phyloP scores from a whole-genome alignment of 306 rosid genomes.

The Adenanthera pavonina region DNA sequence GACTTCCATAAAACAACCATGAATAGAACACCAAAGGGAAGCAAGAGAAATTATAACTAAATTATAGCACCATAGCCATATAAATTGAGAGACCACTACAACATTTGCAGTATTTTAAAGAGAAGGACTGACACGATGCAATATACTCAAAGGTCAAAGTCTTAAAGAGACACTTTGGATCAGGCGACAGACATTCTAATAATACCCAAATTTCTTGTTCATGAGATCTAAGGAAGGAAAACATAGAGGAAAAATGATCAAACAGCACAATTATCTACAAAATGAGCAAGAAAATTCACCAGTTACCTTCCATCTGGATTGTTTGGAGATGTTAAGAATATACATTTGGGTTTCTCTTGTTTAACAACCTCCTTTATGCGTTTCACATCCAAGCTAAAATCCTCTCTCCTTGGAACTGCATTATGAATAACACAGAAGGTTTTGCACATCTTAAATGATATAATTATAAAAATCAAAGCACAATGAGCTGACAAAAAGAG shows the following conservation, averaged over 20 bases:
- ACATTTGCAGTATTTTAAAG: no score
- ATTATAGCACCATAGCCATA: no score
- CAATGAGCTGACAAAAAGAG: slow-evolving; percentile 24
- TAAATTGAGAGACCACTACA: no score
- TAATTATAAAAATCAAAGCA: slow-evolving; percentile 41
- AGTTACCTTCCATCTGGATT: slow-evolving; percentile 97
- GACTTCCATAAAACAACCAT: background rate
- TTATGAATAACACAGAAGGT: slow-evolving; percentile 35
- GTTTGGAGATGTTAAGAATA: slow-evolving; percentile 95
- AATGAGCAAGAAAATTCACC: background rate
- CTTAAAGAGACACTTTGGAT: no score
- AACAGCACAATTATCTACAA: background rate
- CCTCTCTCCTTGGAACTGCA: slow-evolving; percentile 85
- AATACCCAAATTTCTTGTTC: slow-evolving; percentile 15
- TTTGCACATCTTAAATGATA: slow-evolving; percentile 35
- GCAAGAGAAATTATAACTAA: no score
- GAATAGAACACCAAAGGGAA: background rate
- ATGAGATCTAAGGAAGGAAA: slow-evolving; percentile 5
- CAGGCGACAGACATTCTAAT: background rate
- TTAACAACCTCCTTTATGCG: slow-evolving; percentile 61
- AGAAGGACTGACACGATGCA: no score
- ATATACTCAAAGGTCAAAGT: no score
- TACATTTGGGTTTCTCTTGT: slow-evolving; percentile 93
- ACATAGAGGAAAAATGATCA: slow-evolving; percentile 19
- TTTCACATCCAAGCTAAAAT: slow-evolving; percentile 86